Evolutionary conservation across 1,284 basidiomycete species (phyloP).

Genomic region (Chalciporus sp.): DNA sequence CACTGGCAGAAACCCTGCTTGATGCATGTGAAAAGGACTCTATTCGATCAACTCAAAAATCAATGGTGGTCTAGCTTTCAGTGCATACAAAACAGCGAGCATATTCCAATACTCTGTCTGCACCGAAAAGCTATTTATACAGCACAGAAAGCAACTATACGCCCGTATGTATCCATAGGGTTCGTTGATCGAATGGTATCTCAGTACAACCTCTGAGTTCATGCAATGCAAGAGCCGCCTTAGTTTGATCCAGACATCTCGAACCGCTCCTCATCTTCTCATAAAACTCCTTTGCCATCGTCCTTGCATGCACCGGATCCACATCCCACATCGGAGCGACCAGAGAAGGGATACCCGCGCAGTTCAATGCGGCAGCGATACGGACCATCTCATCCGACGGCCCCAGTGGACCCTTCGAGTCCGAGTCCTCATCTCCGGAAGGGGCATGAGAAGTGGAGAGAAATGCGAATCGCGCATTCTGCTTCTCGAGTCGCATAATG

Average conservation of each 20-base stretch:
- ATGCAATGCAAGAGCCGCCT: constrained; percentile 1
- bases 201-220: neutral
- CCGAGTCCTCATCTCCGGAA: constrained; percentile 5
- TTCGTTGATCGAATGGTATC: neutral
- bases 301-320: constrained; percentile 2
- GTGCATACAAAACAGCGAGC: too few species aligned
- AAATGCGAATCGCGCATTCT: constrained; percentile 35
- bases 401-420: constrained; percentile 10
- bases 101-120: too few species aligned
- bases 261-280: constrained; percentile 1
- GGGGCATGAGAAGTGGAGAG: constrained; percentile 34
- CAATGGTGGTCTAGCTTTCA: too few species aligned
- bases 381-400: constrained; percentile 29
- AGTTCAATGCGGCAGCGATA: constrained; percentile 1
- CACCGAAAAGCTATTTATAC: too few species aligned
- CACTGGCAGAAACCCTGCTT: too few species aligned
- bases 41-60: too few species aligned
- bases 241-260: neutral
- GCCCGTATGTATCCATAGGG: neutral
- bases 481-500: constrained; percentile 24
- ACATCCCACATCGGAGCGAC: constrained; percentile 4
- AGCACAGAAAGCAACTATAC: neutral
- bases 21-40: too few species aligned
- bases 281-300: constrained; percentile 6
- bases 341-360: constrained; percentile 5